Base-by-base conservation (phyloP, 169 alveolate species). In the Eimeria sp. region DNA sequence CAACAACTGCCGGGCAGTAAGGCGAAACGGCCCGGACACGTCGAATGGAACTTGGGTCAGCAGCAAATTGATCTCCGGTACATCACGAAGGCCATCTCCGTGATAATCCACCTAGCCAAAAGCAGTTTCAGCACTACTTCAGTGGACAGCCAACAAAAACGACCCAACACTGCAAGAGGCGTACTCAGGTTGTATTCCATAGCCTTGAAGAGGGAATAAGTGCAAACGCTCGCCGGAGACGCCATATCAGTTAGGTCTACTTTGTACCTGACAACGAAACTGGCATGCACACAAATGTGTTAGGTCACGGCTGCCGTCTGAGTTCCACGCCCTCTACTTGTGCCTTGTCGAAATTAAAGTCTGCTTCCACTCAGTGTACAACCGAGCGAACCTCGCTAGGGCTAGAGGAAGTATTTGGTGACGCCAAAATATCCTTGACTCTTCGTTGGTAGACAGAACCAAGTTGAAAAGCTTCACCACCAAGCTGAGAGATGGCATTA, bases 171-270 rank as follows among this genome's bases (percentile, higher is more conserved):
- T 20, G 73, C 73, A 43, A 43, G 54, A 30, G 82, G 27, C 95
- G 30, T 57, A 93, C 96, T 83, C 47, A 94, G 67, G 51, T 83
- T 88, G 89, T 82, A 94, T 57, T 94, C 96, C 96, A 94, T 94
- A 45, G 96, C 96, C 70, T 94, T 94, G 89, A 94, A 94, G 54
- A 94, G 96, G 43, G 96, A 94, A 43, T n/a, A 78, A 10, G 83
- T 58, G 88, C 94, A 94, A 45, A 94, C 96, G 57, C 40, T 84
- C 45, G 54, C 75, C 45, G 96, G 96, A 18, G 94, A 76, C 20
- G 91, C 93, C 76, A 49, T 27, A 10, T 73, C 94, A 30, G 80
- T 65, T 30, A 94, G 63, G 40, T 94, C 96, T 22, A 94, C 96
- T 16, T 65, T 89, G 94, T 82, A 94, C 47, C 96, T 93, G 88